Evolutionary conservation across 2,329 filamentous ascomycete genomes (phyloP).

Genomic region (Botryotinia convoluta): DNA sequence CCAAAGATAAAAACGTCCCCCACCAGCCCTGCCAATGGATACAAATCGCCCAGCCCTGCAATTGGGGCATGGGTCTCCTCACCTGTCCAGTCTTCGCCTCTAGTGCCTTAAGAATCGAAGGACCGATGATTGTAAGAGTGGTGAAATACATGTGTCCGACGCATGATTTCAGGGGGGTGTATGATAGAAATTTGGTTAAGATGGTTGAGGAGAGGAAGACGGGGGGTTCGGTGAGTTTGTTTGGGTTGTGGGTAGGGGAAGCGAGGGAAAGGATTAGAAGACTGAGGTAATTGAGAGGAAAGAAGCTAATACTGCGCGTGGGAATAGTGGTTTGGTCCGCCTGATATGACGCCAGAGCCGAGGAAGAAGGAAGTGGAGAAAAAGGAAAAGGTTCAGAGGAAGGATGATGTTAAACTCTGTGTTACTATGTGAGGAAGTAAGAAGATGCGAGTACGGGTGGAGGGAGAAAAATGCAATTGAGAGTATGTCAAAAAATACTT

Average conservation of each 20-base stretch:
- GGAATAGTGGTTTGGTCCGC: slow-evolving; percentile 19
- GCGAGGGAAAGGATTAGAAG: no score
- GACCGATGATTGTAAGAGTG: slow-evolving; percentile 8
- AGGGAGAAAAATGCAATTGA: background rate
- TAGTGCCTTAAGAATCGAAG: slow-evolving; percentile 6
- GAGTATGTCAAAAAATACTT: background rate
- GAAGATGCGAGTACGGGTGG: background rate
- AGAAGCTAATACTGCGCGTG: background rate
- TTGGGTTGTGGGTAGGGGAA: background rate
- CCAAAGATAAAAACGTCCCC: background rate
- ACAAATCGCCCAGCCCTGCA: slow-evolving; percentile 11
- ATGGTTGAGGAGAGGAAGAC: slow-evolving; percentile 14
- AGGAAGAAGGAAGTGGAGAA: background rate
- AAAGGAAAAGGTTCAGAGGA: background rate
- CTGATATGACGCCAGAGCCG: background rate
- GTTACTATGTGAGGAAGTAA: slow-evolving; percentile 4
- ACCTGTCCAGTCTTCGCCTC: slow-evolving; percentile 11
- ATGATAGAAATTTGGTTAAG: slow-evolving; percentile 19
- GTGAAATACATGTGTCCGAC: background rate
- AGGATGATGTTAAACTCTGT: slow-evolving; percentile 1
- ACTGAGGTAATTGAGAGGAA: background rate
- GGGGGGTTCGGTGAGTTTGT: slow-evolving; percentile 8
- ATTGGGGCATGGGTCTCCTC: slow-evolving; percentile 5
- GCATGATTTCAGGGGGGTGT: background rate
- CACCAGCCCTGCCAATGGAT: slow-evolving; percentile 16